phyloP scores from a whole-genome alignment of 176 grass and related monocot species.

The Oryza glumipatula region DNA sequence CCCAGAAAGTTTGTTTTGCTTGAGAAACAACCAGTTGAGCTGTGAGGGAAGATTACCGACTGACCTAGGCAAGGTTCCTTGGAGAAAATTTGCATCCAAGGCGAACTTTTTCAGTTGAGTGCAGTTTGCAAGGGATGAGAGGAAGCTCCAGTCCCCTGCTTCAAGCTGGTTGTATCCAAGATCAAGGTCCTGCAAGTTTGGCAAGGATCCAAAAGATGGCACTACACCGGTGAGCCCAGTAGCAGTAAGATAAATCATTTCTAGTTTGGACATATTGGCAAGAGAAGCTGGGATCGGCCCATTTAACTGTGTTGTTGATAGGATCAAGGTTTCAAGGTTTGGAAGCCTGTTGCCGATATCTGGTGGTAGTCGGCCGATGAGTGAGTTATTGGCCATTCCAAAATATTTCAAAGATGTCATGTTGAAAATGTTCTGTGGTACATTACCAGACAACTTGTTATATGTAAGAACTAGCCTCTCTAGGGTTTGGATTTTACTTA shows the following conservation, averaged over 20 bases:
- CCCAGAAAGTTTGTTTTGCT: constrained; percentile 48
- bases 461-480: constrained; percentile 14
- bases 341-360: constrained; percentile 51
- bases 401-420: constrained; percentile 37
- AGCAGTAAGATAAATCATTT: constrained; percentile 22
- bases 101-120: not conserved
- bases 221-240: constrained; percentile 38
- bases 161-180: constrained; percentile 44
- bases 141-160: constrained; percentile 42
- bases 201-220: constrained; percentile 41
- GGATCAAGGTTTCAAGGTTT: constrained; percentile 35
- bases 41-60: constrained; percentile 43
- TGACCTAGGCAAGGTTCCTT: constrained; percentile 45
- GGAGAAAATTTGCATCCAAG: constrained; percentile 45
- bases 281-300: constrained; percentile 44
- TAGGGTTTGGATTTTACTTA: constrained; percentile 22
- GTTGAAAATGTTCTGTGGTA: constrained; percentile 43
- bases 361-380: constrained; percentile 36
- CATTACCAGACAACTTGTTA: not conserved
- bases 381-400: constrained; percentile 40
- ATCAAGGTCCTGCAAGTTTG: not conserved
- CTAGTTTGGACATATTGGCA: constrained; percentile 37
- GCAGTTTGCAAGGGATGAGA: constrained; percentile 51
- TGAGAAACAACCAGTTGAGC: constrained; percentile 31
- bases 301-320: constrained; percentile 32